Evolutionary conservation across 2,329 filamentous ascomycete species (phyloP).

Genomic region (Chaetomium sp.): DNA sequence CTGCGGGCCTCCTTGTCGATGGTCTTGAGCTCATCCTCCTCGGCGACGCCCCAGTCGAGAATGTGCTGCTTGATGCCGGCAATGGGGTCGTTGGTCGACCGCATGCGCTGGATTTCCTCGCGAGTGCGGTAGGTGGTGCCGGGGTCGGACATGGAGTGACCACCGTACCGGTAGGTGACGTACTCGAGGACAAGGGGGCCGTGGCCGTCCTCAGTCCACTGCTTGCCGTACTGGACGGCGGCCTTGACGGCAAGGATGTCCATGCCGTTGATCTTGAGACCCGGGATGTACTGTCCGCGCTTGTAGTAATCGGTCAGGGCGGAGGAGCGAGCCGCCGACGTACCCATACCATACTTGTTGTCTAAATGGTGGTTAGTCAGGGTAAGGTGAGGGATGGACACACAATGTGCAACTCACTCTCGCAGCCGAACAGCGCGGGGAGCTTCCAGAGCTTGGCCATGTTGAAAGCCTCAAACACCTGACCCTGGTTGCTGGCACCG

Average conservation of each 20-base stretch:
- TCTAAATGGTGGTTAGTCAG: conserved; percentile 48
- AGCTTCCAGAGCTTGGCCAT: conserved; percentile 99
- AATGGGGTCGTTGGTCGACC: conserved; percentile 96
- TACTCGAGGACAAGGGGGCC: conserved; percentile 96
- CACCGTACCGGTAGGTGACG: conserved; percentile 98
- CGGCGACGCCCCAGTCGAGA: conserved; percentile 85
- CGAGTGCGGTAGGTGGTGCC: conserved; percentile 98
- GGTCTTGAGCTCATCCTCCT: conserved; percentile 90
- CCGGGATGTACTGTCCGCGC: conserved; percentile 98
- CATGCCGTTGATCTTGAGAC: conserved; percentile 99
- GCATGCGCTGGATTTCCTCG: conserved; percentile 99
- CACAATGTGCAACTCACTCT: conserved; percentile 61
- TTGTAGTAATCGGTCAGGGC: conserved; percentile 99
- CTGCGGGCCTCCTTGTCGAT: conserved; percentile 90
- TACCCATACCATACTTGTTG: conserved; percentile 99
- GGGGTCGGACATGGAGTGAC: conserved; percentile 99
- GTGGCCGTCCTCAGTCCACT: conserved; percentile 75
- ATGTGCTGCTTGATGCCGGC: conserved; percentile 97
- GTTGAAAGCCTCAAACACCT: conserved; percentile 99
- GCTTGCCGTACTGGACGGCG: conserved; percentile 87
- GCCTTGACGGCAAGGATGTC: conserved; percentile 97
- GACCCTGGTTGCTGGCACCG: conserved; percentile 96
- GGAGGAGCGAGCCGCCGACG: conserved; percentile 85
- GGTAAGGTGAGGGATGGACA: neutral
- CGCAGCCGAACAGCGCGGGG: conserved; percentile 91